Base-by-base conservation (phyloP, 2,329 filamentous ascomycete species). In the Ascochyta pisi region DNA sequence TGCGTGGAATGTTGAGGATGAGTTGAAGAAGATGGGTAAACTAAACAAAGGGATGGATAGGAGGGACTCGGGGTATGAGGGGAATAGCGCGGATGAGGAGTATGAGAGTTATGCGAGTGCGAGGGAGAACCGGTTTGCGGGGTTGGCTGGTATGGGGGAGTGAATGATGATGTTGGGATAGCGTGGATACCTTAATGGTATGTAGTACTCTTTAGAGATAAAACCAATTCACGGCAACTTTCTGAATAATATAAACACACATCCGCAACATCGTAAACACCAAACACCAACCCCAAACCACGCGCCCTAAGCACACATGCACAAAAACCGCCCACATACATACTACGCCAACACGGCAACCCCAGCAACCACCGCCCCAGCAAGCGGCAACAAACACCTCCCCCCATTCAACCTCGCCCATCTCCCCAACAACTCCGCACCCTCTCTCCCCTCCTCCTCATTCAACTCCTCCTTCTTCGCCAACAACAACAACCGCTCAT, bases 1-100 rank as follows among this genome's bases (percentile, higher is more conserved):
- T 42, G 85, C 86, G 0, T 90, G 88, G 87, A 85, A 84, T 1
- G 81, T 92, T 45, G 83, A 89, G 61, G 86, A 89, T 58, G 67
- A 85, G 10, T 57, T 87, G 63, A 66, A 54, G 55, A 65, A 54
- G 52, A 34, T 60, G 44, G 67, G 63, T 27, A 63, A 40, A 46
- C 34, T 45, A 56, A 62, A 46, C 46, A 58, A 41, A 57, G 65
- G 47, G 31, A 50, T 6, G 6, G 52, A 56, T 12, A 41, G 53
- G 6, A 47, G 53, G 4, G 46, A 46, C 13, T 49, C 57, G 15
- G 55, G 48, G 8, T 43, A 48, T 6, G 56, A 58, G 26, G 57
- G 45, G 3, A 54, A 59, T 4, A 57, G 54, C 58, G 65, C 44
- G 9, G 59, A 57, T 51, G 72, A 62, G 34, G 65, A 68, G 67